Evolutionary conservation across 768 basidiomycete genomes (phyloP), one percentile per base, ranked within the genome.

Genomic region (Lactifluus echinatus): DNA sequence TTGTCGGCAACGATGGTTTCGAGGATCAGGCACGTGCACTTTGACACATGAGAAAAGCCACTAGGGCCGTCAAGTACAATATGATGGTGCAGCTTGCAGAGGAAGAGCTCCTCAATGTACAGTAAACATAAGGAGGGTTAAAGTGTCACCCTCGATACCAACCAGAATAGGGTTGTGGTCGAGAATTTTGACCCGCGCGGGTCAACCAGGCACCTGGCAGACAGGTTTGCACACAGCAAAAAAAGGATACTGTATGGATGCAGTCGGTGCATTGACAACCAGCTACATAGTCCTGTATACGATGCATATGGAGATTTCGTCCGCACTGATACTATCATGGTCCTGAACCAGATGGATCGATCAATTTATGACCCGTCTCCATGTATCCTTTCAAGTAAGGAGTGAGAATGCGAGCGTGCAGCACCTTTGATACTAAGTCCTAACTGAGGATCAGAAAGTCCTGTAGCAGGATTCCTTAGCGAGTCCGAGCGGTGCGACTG

Each of bases 391-490:
- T 57, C 56, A 8, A 61, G 56, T 1, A 62, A 36, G 40, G 62
- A 61, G 5, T 61, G 28, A 2, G 56, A 40, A 39, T 42, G 50
- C 17, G 60, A 54, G 4, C 56, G 29, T 31, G 60, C 60, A 8
- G 63, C 60, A 2, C 63, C 60, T 37, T 62, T 63, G 43, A 62
- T 62, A 19, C 60, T 58, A 8, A 62, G 37, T 12, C 62, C 56
- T 8, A 46, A 24, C n/a, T 42, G 17, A 31, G 36, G 2, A 8
- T 49, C 34, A 14, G 47, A 34, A 1, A 43, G n/a, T 28, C 48
- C 42, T n/a, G 39, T 17, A 34, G 39, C n/a, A 14, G 39, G 5
- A 24, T 10, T 33, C 12, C n/a, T 23, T 11, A 36, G 21, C 17
- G 36, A 31, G 29, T 23, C 33, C 34, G 42, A 55, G 42, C 19